These are phyloP conservation scores for Coleophoma cylindrospora DNA, from an alignment of 2,329 filamentous ascomycete species.

Conservation along the genomic window DNA sequence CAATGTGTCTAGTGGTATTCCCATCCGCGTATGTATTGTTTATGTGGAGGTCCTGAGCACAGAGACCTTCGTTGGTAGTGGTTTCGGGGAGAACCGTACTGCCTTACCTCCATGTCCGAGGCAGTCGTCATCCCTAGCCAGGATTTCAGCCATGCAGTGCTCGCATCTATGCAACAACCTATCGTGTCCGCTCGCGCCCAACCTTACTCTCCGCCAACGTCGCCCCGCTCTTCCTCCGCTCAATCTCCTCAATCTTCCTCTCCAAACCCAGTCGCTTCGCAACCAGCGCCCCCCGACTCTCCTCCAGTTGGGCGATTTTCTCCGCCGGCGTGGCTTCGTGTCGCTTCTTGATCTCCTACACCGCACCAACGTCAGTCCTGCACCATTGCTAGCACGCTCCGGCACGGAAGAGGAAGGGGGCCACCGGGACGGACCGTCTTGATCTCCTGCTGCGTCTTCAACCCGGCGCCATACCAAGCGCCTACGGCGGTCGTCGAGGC, in stretches of 20 bases:
- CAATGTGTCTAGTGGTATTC: no score
- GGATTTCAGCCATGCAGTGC: no score
- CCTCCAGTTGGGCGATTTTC: conserved; percentile 47
- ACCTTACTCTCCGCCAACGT: conserved; percentile 25
- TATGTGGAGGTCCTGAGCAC: no score
- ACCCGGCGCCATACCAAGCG: conserved; percentile 52
- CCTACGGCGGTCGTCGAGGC: conserved; percentile 51
- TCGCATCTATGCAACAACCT: neutral
- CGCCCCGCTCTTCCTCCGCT: conserved; percentile 30
- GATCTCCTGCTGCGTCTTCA: conserved; percentile 48
- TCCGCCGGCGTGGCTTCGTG: conserved; percentile 46
- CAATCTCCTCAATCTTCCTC: conserved; percentile 44
- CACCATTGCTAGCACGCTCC: neutral
- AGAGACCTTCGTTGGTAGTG: no score
- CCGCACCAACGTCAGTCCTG: neutral
- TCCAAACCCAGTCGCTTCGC: conserved; percentile 45
- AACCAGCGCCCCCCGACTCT: conserved; percentile 29
- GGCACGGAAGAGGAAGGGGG: neutral
- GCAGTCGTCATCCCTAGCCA: no score
- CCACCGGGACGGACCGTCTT: conserved; percentile 36
- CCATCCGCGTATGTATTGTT: no score
- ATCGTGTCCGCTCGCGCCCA: conserved; percentile 16
- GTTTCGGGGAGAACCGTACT: no score
- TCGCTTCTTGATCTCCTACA: conserved; percentile 38
- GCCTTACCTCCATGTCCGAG: no score